Evolutionary conservation across 2,329 filamentous ascomycete genomes (phyloP), one percentile per base, ranked within the genome.

Genomic region (Pestalotiopsis fici): DNA sequence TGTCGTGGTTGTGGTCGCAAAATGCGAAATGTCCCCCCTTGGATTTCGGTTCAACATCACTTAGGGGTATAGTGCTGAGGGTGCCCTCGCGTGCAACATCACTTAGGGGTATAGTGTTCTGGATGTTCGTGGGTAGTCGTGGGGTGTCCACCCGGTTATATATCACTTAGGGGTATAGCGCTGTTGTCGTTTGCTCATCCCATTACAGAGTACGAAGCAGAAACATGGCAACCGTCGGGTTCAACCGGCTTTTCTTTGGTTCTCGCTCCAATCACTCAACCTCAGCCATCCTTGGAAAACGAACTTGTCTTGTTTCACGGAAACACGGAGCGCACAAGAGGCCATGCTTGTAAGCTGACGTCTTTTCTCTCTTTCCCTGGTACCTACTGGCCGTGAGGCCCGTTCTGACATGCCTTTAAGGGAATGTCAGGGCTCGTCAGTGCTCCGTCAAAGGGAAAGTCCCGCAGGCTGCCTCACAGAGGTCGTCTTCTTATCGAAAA

Each of bases 161-260:
- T 50, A 50, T 50, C 18, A 50, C 43, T 50, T 50, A 50, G 43
- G 43, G 43, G 43, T 50, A 50, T 50, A 50, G 43, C 43, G 43
- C 43, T n/a, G n/a, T 11, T 21, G 43, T 50, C n/a, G n/a, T 21
- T 50, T 18, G 43, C n/a, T 35, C 31, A 35, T 7, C 11, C 31
- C 31, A 35, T 35, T 11, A 35, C 6, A 35, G 31, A 27, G 23
- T 21, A 27, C 23, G 15, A n/a, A n/a, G n/a, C 9, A 6, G 15
- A 23, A 5, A 15, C 18, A 55, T 64, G 62, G 62, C 35, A 64
- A 64, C n/a, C 62, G 28, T 55, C 62, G 62, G 62, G 62, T 64
- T 64, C 21, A 64, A 56, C 43, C 62, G 62, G 62, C 66, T 60
- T 60, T 59, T 37, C 57, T 23, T 31, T 15, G 12, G 5, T 27